These are phyloP conservation scores for Candida coleopterorum DNA, from an alignment of 805 yeast species.

Conservation along the genomic window DNA sequence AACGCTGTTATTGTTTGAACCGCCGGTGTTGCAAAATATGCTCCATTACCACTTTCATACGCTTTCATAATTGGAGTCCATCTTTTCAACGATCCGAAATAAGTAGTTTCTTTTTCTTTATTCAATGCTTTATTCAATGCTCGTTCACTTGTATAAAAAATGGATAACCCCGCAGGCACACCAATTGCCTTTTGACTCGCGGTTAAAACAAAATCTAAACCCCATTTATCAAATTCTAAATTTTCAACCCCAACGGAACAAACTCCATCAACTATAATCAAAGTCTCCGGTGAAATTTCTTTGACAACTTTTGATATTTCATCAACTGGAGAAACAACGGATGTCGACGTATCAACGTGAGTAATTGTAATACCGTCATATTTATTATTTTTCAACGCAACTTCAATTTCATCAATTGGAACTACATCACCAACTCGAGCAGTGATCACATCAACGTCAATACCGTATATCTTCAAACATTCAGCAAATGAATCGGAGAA, in stretches of 20 bases:
- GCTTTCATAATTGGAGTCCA: slow-evolving; percentile 90
- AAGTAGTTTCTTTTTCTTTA: slow-evolving; percentile 46
- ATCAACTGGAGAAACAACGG: slow-evolving; percentile 75
- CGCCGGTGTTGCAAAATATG: slow-evolving; percentile 97
- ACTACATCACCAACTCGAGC: slow-evolving; percentile 75
- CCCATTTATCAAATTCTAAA: slow-evolving; percentile 84
- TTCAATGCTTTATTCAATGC: slow-evolving; percentile 60
- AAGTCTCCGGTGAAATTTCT: slow-evolving; percentile 67
- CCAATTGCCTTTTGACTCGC: slow-evolving; percentile 97
- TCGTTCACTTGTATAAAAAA: slow-evolving; percentile 69
- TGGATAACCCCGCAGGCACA: slow-evolving; percentile 86
- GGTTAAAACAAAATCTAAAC: slow-evolving; percentile 78
- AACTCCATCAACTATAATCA: slow-evolving; percentile 88
- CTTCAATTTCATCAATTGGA: slow-evolving; percentile 50
- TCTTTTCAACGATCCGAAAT: slow-evolving; percentile 67
- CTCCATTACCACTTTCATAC: slow-evolving; percentile 72
- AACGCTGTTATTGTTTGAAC: slow-evolving; percentile 81
- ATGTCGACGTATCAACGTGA: slow-evolving; percentile 95
- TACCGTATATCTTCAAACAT: slow-evolving; percentile 66
- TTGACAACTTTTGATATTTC: slow-evolving; percentile 59
- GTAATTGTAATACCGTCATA: slow-evolving; percentile 79
- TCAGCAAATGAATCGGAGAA: slow-evolving; percentile 62
- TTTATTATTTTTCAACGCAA: slow-evolving; percentile 44
- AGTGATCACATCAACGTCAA: slow-evolving; percentile 64
- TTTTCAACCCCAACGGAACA: slow-evolving; percentile 91